Percentiles rank a stretch among this genome's conserved stretches.
Evolutionary conservation across 2,329 filamentous ascomycete genomes (phyloP).

Genomic region (Colletotrichum trifolii): DNA sequence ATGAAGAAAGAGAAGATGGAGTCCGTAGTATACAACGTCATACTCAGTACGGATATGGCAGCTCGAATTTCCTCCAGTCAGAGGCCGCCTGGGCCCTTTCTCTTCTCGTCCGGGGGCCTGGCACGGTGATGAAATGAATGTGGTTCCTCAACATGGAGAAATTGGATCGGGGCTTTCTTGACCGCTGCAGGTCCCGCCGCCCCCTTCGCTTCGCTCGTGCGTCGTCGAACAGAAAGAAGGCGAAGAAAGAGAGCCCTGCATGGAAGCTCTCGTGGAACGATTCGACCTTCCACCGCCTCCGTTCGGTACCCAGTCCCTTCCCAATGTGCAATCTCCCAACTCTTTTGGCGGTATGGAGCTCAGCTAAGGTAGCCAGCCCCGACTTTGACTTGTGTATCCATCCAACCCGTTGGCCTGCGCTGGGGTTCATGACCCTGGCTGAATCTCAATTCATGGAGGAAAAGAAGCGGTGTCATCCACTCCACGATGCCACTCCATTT

Average conservation of each 20-base stretch:
- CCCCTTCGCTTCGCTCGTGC: not conserved
- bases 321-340: conserved; percentile 9
- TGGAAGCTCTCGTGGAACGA: conserved; percentile 34
- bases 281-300: conserved; percentile 15
- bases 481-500: not conserved
- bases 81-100: too few species aligned
- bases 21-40: too few species aligned
- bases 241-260: conserved; percentile 8
- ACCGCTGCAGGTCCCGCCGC: not conserved
- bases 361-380: conserved; percentile 2
- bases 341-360: not conserved
- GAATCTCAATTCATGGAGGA: not conserved
- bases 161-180: conserved; percentile 10
- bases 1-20: not conserved
- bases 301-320: not conserved
- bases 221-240: too few species aligned
- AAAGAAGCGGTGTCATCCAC: conserved; percentile 20
- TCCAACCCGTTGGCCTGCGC: not conserved
- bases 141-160: conserved; percentile 20
- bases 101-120: not conserved
- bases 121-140: too few species aligned
- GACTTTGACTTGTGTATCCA: not conserved
- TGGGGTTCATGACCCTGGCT: not conserved
- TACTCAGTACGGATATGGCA: conserved; percentile 1
- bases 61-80: too few species aligned